Evolutionary conservation across 73 alveolate species (phyloP).

Genomic region (Paramecium pentaurelia): DNA sequence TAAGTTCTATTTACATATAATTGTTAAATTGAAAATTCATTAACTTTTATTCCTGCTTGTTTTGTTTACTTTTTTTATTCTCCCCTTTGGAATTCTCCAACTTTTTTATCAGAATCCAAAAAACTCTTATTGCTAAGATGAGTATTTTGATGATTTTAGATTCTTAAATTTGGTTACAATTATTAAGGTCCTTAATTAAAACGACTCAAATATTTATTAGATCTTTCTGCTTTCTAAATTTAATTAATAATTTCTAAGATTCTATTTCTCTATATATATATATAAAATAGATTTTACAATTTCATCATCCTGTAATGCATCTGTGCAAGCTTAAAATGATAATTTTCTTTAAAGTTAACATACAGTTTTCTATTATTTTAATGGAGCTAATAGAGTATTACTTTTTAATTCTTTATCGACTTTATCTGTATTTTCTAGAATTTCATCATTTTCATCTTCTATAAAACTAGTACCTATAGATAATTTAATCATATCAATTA

Average conservation of each 20-base stretch:
- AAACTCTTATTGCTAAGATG: neutral
- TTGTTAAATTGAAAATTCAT: neutral
- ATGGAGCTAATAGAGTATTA: neutral
- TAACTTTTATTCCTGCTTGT: neutral
- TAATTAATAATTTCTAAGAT: neutral
- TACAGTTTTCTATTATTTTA: neutral
- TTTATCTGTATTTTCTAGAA: neutral
- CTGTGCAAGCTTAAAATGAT: neutral
- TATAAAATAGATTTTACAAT: neutral
- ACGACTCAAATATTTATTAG: neutral
- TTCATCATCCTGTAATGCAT: neutral
- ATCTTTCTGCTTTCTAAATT: neutral
- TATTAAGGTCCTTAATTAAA: neutral
- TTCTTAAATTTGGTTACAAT: neutral
- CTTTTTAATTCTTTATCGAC: neutral
- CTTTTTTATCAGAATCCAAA: neutral
- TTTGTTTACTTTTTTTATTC: neutral
- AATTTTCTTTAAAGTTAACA: neutral
- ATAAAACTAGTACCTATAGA: neutral
- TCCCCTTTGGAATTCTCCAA: neutral
- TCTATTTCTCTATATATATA: neutral
- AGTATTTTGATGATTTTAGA: neutral
- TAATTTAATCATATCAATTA: neutral
- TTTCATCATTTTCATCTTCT: neutral
- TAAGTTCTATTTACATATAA: neutral